phyloP scores from a whole-genome alignment of 106 monocot genomes.

The Allium fistulosum region DNA sequence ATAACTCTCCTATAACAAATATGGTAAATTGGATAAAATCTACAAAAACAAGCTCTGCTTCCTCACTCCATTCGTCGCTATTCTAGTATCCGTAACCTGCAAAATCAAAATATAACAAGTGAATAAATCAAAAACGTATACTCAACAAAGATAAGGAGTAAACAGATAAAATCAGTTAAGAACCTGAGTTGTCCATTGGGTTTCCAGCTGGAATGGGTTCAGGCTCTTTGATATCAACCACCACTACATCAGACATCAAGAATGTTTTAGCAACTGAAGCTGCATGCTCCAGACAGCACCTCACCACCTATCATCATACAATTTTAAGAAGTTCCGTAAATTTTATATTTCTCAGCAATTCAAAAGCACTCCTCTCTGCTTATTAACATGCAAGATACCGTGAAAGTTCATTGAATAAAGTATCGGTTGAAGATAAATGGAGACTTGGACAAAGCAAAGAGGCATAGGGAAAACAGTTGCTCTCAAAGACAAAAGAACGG shows the following conservation, averaged over 20 bases:
- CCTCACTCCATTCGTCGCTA: not conserved
- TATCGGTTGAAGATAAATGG: not conserved
- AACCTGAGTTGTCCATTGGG: conserved; percentile 61
- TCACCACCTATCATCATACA: conserved; percentile 30
- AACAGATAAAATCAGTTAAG: not conserved
- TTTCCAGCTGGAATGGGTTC: conserved; percentile 31
- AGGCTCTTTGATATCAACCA: conserved; percentile 56
- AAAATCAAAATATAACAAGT: not conserved
- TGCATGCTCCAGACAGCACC: conserved; percentile 53
- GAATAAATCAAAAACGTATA: not conserved
- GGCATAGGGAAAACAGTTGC: not conserved
- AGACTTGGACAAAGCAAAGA: not conserved
- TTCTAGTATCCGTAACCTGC: conserved; percentile 13
- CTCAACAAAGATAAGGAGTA: no score
- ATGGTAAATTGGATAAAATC: no score
- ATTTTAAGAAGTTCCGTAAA: not conserved
- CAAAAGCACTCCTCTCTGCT: no score
- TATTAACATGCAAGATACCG: no score
- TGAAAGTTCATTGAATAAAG: no score
- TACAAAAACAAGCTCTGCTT: no score
- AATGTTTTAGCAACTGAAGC: conserved; percentile 51
- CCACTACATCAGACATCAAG: conserved; percentile 47
- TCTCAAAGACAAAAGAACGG: not conserved
- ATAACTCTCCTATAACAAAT: no score
- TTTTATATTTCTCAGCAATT: no score